Conservation (phyloP, 2,329 filamentous ascomycete species). For the Penicillium hordei region DNA sequence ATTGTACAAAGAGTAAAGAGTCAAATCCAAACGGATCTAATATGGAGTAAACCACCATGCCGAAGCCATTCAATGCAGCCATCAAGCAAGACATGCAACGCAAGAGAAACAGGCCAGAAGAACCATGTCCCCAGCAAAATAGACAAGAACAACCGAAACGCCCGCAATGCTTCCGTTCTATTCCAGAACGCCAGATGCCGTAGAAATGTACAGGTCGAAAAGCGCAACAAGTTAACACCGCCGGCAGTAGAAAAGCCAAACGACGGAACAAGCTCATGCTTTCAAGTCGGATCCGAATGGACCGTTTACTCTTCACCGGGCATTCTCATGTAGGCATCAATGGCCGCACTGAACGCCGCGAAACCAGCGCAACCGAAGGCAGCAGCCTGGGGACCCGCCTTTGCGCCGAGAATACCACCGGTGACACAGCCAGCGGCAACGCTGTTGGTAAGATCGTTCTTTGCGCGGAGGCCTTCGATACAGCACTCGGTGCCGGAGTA, state of each 20-base stretch:
- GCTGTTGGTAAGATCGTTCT: conserved; percentile 90
- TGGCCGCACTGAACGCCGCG: conserved; percentile 86
- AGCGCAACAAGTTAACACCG: neutral
- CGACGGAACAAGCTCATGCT: neutral
- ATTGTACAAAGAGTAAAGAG: conserved; percentile 13
- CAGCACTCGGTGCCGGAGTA: conserved; percentile 94
- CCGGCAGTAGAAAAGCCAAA: neutral
- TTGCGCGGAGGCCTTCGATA: conserved; percentile 84
- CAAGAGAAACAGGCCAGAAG: neutral
- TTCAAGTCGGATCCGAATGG: neutral
- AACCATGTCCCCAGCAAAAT: conserved; percentile 4
- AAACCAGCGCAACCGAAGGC: conserved; percentile 88
- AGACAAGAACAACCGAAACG: conserved; percentile 23
- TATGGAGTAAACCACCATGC: neutral
- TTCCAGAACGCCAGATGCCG: conserved; percentile 20
- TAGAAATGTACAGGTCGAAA: conserved; percentile 21
- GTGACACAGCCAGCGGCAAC: conserved; percentile 86
- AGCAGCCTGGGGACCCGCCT: conserved; percentile 85
- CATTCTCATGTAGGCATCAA: conserved; percentile 87
- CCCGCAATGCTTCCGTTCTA: conserved; percentile 30
- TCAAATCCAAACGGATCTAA: neutral
- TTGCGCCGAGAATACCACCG: conserved; percentile 81
- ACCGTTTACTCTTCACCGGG: conserved; percentile 47
- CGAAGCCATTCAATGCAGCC: neutral
- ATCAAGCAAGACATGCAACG: neutral